phyloP scores from a whole-genome alignment of 1,284 basidiomycete genomes.

The Cronartium quercuum region DNA sequence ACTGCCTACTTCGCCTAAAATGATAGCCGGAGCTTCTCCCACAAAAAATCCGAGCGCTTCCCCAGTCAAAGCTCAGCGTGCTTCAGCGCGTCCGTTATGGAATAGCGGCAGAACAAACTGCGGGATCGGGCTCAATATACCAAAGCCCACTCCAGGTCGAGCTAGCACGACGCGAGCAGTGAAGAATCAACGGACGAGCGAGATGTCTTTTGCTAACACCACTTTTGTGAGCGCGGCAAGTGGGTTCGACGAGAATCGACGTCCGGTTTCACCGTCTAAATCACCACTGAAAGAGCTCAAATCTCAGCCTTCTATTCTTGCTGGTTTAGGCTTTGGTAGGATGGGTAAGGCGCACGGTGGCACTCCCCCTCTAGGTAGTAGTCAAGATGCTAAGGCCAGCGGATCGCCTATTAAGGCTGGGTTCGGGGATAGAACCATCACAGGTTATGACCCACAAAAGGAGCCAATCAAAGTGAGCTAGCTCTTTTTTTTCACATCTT shows the following conservation, averaged over 20 bases:
- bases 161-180: background rate
- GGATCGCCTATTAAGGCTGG: conserved; percentile 5
- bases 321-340: conserved; percentile 24
- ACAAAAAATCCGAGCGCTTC: background rate
- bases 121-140: background rate
- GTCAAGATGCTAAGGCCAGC: background rate
- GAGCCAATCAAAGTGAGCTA: conserved; percentile 31
- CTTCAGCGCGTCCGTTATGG: background rate
- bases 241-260: conserved; percentile 23
- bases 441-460: conserved; percentile 25
- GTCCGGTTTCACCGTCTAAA: conserved; percentile 13
- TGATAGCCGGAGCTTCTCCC: background rate
- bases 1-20: background rate
- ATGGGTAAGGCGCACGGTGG: conserved; percentile 3
- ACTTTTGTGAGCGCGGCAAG: conserved; percentile 38
- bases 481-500: background rate
- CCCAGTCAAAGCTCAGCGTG: background rate
- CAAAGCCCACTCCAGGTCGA: background rate
- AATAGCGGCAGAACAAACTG: background rate
- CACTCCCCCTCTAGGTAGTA: background rate
- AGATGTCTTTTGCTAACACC: conserved; percentile 17
- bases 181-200: background rate
- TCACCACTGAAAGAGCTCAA: conserved; percentile 18
- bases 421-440: conserved; percentile 2
- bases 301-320: conserved; percentile 22